Base-by-base conservation (phyloP, 345 rosid genomes). In the Ceriops tagal region DNA sequence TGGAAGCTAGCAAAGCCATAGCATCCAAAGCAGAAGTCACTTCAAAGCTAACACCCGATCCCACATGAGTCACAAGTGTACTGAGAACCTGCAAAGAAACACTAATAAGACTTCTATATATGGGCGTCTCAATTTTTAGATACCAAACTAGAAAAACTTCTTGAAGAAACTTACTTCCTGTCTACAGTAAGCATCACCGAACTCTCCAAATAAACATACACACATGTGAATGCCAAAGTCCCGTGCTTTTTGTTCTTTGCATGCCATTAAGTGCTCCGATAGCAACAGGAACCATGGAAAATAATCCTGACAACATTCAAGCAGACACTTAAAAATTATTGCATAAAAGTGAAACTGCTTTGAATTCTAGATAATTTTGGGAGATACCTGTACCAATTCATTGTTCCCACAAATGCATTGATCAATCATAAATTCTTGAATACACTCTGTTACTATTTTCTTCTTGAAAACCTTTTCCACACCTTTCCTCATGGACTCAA, bases 161-260 rank as follows among this genome's bases (percentile, higher is more conserved):
- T 28, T 39, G 51, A 35, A 21, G 62, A 8, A 66, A 60, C 86
- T 70, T 78, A 92, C 96, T 80, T 92, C 96, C 78, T 89, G 97
- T 69, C 93, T 80, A 65, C 85, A 80, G 75, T 89, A 88, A 26
- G 82, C 75, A 79, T 86, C 88, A 53, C 67, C 64, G 75, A 87
- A 81, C 75, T 73, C 97, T 77, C 84, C 89, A 83, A 92, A 92
- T 70, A 91, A 80, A 71, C 86, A 68, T 51, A 72, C 52, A 60
- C 85, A 88, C 52, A 83, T 67, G 81, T 83, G 89, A 69, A 72
- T 79, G 35, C 97, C 91, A 74, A 84, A 76, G 72, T 83, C 84
- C 77, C 96, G 89, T 31, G 89, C 92, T 78, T 79, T 89, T 56
- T 81, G 87, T 66, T 89, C 97, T 85, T 88, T 92, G 87, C 90